Evolutionary conservation across 768 basidiomycete species (phyloP).

Genomic region (Tulasnella sp.): DNA sequence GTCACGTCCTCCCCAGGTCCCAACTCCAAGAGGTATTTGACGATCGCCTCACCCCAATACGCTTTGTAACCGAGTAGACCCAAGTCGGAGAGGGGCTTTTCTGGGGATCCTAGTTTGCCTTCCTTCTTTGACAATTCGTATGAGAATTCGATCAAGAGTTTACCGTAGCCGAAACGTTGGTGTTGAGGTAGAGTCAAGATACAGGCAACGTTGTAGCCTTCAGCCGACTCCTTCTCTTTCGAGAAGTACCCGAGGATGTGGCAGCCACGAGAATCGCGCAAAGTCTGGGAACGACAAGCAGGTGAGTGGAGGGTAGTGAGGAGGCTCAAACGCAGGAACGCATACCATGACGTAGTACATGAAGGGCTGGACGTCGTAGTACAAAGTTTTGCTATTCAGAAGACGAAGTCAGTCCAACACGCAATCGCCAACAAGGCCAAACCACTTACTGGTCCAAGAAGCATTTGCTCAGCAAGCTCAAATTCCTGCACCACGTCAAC

Average conservation of each 20-base stretch:
- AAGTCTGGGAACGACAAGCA: constrained; percentile 46
- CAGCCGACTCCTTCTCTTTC: constrained; percentile 97
- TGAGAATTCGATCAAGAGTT: constrained; percentile 93
- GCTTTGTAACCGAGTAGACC: constrained; percentile 90
- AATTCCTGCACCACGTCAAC: constrained; percentile 92
- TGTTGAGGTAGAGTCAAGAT: constrained; percentile 98
- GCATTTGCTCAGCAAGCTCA: constrained; percentile 94
- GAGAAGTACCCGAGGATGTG: constrained; percentile 98
- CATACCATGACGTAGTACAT: constrained; percentile 98
- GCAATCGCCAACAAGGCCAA: neutral
- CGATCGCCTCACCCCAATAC: constrained; percentile 96
- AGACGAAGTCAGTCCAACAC: constrained; percentile 6
- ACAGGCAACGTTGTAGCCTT: constrained; percentile 98
- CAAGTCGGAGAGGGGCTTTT: constrained; percentile 94
- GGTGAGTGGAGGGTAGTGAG: constrained; percentile 26
- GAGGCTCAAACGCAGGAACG: neutral
- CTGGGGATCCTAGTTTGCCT: constrained; percentile 91
- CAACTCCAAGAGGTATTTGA: constrained; percentile 75
- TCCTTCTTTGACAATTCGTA: constrained; percentile 98
- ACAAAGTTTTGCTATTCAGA: constrained; percentile 79
- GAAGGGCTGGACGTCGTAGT: constrained; percentile 99
- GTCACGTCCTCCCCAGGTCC: constrained; percentile 72
- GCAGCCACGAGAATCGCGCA: constrained; percentile 83
- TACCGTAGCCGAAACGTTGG: constrained; percentile 93
- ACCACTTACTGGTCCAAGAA: constrained; percentile 90